Base-by-base conservation (phyloP, 2,329 filamentous ascomycete species). In the Trichophyton benhamiae region DNA sequence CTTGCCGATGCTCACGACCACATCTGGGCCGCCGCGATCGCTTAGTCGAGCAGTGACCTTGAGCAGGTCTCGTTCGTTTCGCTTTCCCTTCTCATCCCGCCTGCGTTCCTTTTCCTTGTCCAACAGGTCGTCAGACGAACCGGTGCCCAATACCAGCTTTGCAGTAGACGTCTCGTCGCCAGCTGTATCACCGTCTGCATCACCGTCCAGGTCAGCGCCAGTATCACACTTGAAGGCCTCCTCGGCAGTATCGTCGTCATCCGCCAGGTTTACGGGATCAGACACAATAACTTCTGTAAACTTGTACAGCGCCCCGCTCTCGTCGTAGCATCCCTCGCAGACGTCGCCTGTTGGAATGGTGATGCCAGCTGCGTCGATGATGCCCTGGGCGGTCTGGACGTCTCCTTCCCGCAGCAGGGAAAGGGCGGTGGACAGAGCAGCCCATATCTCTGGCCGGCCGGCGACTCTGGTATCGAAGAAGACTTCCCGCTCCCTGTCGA, bases 401-500 rank as follows among this genome's bases (percentile, higher is more conserved):
- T 82, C 79, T 0, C 80, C 77, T 9, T 80, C 79, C 76, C 87
- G 87, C 64, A 96, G 72, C 5, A 88, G 76, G 63, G 87, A 82
- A 17, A 90, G 79, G 0, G 86, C 87, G 0, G 84, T 77, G 53
- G 81, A 81, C 13, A 96, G 73, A 0, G 88, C 86, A 67, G 83
- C 83, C 92, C 92, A 97, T 27, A 94, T 82, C 72, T 96, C 89
- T 3, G 80, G 69, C 3, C 84, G 81, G 1, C 90, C 90, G 0
- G 87, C 88, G 15, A 95, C 89, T 55, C 90, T 80, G 1, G 91
- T 96, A 64, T 96, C 91, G 74, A 95, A 97, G 78, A 95, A 96
- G 64, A 90, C 90, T 57, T 76, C 77, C 57, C 92, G 83, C 75
- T 96, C 89, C 36, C 79, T 80, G 62, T 84, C 82, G 1, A 96